phyloP scores from a whole-genome alignment of 2,329 filamentous ascomycete genomes.

The Cercospora janseana region DNA sequence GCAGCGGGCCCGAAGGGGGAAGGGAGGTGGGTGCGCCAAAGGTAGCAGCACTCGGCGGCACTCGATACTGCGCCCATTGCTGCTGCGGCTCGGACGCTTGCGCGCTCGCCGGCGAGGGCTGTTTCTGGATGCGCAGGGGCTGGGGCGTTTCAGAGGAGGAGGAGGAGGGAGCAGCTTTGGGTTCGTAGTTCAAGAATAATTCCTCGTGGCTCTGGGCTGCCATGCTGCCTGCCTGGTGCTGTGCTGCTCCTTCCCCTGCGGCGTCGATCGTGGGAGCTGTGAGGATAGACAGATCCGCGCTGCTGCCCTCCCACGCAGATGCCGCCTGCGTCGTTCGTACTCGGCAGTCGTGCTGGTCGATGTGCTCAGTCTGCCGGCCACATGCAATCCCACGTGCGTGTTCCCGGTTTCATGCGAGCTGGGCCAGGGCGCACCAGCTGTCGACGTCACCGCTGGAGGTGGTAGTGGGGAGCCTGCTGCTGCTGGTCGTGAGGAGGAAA shows the following conservation, averaged over 20 bases:
- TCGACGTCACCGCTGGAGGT: not conserved
- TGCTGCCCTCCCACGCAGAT: not conserved
- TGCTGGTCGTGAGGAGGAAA: not conserved
- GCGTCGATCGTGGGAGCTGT: not conserved
- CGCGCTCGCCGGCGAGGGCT: slow-evolving; percentile 21
- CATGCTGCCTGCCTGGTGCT: slow-evolving; percentile 6
- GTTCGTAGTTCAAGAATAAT: slow-evolving; percentile 29
- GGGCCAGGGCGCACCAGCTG: not conserved
- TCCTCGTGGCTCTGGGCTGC: slow-evolving; percentile 23
- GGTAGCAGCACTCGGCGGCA: slow-evolving; percentile 32
- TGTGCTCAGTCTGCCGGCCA: not conserved
- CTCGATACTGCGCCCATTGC: slow-evolving; percentile 38
- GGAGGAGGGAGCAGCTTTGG: slow-evolving; percentile 20
- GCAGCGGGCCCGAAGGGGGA: slow-evolving; percentile 32
- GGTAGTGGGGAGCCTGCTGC: too few relatives aligned
- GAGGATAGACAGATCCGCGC: not conserved
- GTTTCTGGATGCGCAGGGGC: slow-evolving; percentile 37
- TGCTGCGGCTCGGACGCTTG: slow-evolving; percentile 28
- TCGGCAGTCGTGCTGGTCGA: not conserved
- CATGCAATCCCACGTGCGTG: not conserved
- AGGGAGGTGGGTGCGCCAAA: slow-evolving; percentile 36
- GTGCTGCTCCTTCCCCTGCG: slow-evolving; percentile 5
- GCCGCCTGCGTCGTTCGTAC: too few relatives aligned
- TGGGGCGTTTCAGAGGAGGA: slow-evolving; percentile 29
- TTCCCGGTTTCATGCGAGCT: slow-evolving; percentile 1